Evolutionary conservation across 2,329 filamentous ascomycete genomes (phyloP), one percentile per base, ranked within the genome.

Genomic region (Ascomycota sp.): DNA sequence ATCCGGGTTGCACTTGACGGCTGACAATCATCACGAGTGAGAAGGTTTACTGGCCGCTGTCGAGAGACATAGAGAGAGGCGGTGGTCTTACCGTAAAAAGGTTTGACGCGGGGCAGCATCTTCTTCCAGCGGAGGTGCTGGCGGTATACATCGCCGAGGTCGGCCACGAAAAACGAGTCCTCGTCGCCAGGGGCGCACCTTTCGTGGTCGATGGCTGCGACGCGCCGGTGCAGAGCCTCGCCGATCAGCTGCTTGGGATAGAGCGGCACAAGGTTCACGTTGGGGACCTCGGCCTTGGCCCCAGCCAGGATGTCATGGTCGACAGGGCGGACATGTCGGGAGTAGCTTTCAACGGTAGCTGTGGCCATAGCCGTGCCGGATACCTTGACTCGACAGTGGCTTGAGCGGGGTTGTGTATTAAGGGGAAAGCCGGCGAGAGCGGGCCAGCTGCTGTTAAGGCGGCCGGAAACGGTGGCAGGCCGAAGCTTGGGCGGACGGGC

Each of bases 1-100:
- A 56, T 98, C 86, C 20, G 86, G 85, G 66, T 98, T 98, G 61
- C 89, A 98, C 62, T 98, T 98, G 63, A 98, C 86, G 42, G 86
- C 86, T 86, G 25, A 4, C 7, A n/a, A n/a, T n/a, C n/a, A n/a
- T n/a, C n/a, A n/a, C n/a, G n/a, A n/a, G n/a, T n/a, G n/a, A n/a
- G n/a, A n/a, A n/a, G n/a, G n/a, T n/a, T n/a, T n/a, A n/a, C n/a
- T n/a, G n/a, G n/a, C n/a, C n/a, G n/a, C n/a, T n/a, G n/a, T n/a
- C n/a, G n/a, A n/a, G n/a, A n/a, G n/a, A n/a, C n/a, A n/a, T n/a
- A n/a, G n/a, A n/a, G n/a, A n/a, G n/a, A n/a, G n/a, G n/a, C n/a
- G n/a, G 15, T 4, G 10, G 7, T 29, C 73, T 55, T 57, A 85
- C 81, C 82, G 60, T 94, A 98, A 48, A 95, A 94, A 25, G 89